Evolutionary conservation across 2,329 filamentous ascomycete species (phyloP), one percentile per base, ranked within the genome.

Genomic region (Xylariaceae sp.): DNA sequence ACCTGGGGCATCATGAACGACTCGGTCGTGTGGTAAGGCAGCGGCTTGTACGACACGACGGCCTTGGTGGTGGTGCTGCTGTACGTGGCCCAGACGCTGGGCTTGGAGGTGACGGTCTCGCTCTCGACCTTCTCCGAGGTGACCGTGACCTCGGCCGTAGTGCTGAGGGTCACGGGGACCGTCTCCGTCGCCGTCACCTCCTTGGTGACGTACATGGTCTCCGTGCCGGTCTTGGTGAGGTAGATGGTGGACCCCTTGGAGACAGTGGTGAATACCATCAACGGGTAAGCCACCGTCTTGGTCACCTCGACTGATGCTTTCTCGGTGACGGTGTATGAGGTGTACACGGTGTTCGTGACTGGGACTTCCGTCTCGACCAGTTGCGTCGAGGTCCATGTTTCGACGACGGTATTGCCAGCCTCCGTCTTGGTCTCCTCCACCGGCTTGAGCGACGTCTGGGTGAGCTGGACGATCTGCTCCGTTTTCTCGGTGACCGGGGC

Each of bases 371-470:
- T 53, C 17, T 46, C 44, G 16, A 58, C 45, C 18, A 57, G 56
- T 4, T 51, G 56, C 2, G 57, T 64, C 13, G 56, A 59, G 4
- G 57, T 61, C 52, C 56, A 60, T 15, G 57, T 59, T 14, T 60
- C 51, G 11, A 59, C 56, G 1, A 62, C 51, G 2, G 58, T 59
- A 21, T 53, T 45, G 16, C 67, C 67, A 19, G 50, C 57, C 5
- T 67, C 36, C 3, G 60, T 64, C 49, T 59, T 61, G 31, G 60
- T 61, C 42, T 61, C 52, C 2, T 64, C 68, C 12, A 68, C 47
- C 11, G 64, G 61, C 49, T 62, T 65, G 13, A 66, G 50, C 10
- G 54, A 58, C 10, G 65, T 70, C 18, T 59, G 37, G 7, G 65
- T 37, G 13, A 54, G 52, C 29, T 50, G 50, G 11, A 40, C 36